A percentile compares a stretch with the other conserved stretches of the same genome.
phyloP scores from a whole-genome alignment of 2,329 filamentous ascomycete genomes.

The Elsinoe ampelina region DNA sequence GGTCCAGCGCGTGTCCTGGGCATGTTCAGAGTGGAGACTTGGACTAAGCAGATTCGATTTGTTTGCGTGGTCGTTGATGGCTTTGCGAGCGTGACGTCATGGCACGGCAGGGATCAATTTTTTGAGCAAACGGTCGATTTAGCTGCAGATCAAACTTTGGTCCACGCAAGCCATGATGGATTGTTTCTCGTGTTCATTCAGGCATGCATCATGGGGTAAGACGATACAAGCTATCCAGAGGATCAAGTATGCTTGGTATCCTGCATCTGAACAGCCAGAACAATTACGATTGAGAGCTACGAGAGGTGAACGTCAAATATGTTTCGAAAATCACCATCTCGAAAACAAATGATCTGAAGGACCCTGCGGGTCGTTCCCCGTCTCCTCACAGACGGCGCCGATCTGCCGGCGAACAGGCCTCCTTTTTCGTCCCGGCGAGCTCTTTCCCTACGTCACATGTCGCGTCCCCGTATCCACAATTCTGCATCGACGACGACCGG shows the following conservation, averaged over 20 bases:
- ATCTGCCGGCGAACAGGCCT: too few species aligned
- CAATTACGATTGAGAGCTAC: too few species aligned
- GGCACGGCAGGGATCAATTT: neutral
- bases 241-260: too few species aligned
- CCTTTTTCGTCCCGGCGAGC: too few species aligned
- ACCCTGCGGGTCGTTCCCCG: too few species aligned
- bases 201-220: too few species aligned
- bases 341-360: too few species aligned
- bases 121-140: neutral
- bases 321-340: too few species aligned
- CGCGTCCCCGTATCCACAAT: neutral
- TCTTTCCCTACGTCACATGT: neutral
- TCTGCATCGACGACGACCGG: neutral
- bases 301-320: too few species aligned
- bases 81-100: neutral
- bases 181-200: neutral
- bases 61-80: neutral
- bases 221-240: too few species aligned
- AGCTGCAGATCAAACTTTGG: neutral
- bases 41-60: neutral
- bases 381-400: too few species aligned
- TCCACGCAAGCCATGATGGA: neutral
- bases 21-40: neutral
- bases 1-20: neutral
- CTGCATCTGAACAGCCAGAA: too few species aligned